Evolutionary conservation across 192 early-diverging fungal genomes (phyloP), one percentile per base, ranked within the genome.

Genomic region (Chytriomyces confervae): DNA sequence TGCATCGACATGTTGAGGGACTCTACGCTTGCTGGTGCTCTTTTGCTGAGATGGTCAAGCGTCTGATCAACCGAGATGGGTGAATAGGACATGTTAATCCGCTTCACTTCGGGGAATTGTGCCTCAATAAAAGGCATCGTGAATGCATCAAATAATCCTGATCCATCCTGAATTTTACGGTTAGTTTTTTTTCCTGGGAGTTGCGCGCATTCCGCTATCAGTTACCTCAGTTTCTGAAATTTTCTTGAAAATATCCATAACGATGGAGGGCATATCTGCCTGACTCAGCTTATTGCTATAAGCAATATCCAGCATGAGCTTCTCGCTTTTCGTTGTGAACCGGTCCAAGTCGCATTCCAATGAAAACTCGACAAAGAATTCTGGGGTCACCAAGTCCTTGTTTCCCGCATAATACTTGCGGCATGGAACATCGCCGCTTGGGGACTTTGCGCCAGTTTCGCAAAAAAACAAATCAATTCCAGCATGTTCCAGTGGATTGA

Each of bases 311-410:
- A 86, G 49, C 76, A 88, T 60, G 20, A 88, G 63, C 50, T 77
- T 72, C 60, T 88, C 87, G 20, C 81, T 61, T 36, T 64, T 76
- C n/a, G 82, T 84, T 1, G 80, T 82, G 23, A 80, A 62, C 5
- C 72, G 50, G 29, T 83, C 83, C 20, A 69, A 47, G 29, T 85
- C 80, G 7, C 79, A 76, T 77, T 86, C 84, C 5, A 88, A 9
- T 53, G 83, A 82, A 75, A 82, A 88, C 62, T 88, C 87, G 10
- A 88, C 76, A 62, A 86, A 83, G 66, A 81, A 88, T 62, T 88
- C 87, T 18, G 87, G 83, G 5, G 86, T 76, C 2, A 85, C 44
- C 11, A 80, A n/a, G 13, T 81, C 72, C 44, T 71, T 51, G 69
- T 88, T 81, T 13, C 66, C 63, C 9, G 83, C 70, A 36, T 63